A percentile compares a stretch with the other conserved stretches of the same genome.
These are phyloP conservation scores for Candida methanosorbosa DNA, from an alignment of 805 yeast genomes.

Conservation along the genomic window DNA sequence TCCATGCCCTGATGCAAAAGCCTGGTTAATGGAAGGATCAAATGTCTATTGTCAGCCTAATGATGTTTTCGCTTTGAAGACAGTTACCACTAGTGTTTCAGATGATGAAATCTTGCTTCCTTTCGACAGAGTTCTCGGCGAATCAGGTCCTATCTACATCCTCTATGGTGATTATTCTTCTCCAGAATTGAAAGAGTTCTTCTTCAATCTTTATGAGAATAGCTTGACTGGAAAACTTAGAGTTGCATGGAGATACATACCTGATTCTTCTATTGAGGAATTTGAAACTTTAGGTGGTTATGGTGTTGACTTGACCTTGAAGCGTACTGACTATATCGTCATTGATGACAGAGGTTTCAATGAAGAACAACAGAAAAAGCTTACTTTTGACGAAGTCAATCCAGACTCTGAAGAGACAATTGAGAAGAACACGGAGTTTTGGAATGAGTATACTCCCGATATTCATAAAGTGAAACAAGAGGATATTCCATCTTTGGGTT, in stretches of 20 bases:
- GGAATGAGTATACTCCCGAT: slow-evolving; percentile 17
- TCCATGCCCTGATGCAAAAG: slow-evolving; percentile 18
- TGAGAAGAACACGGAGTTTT: background rate
- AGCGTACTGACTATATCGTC: slow-evolving; percentile 58
- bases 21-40: slow-evolving; percentile 44
- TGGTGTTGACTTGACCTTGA: slow-evolving; percentile 56
- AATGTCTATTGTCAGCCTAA: slow-evolving; percentile 52
- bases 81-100: slow-evolving; percentile 25
- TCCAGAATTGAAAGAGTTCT: slow-evolving; percentile 45
- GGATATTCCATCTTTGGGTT: slow-evolving; percentile 28
- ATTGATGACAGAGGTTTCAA: slow-evolving; percentile 48
- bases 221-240: slow-evolving; percentile 59
- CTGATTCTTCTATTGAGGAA: slow-evolving; percentile 15
- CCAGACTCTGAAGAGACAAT: background rate
- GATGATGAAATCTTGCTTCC: slow-evolving; percentile 20
- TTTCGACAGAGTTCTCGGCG: slow-evolving; percentile 63
- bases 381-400: slow-evolving; percentile 11
- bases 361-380: slow-evolving; percentile 18
- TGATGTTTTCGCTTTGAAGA: slow-evolving; percentile 73
- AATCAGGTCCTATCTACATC: slow-evolving; percentile 29
- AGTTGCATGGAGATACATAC: slow-evolving; percentile 69
- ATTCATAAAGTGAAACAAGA: slow-evolving; percentile 23
- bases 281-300: slow-evolving; percentile 43
- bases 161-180: slow-evolving; percentile 59
- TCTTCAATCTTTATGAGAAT: slow-evolving; percentile 47